Conservation (phyloP, 2,329 filamentous ascomycete species). For the Curvularia sp. region DNA sequence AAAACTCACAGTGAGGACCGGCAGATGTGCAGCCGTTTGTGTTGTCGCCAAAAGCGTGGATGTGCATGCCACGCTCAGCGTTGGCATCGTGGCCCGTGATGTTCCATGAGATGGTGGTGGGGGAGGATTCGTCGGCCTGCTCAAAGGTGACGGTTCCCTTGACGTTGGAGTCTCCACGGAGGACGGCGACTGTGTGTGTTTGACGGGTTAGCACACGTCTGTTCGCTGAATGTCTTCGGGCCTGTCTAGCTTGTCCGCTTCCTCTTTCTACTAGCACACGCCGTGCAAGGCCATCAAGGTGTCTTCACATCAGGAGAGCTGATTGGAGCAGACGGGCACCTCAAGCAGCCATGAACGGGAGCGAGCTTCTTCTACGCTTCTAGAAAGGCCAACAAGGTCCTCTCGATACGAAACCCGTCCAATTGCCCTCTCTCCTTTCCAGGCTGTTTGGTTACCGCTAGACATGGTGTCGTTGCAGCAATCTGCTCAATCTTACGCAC, state of each 20-base stretch:
- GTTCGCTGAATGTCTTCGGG: background rate
- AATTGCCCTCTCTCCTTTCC: conserved; percentile 29
- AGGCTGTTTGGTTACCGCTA: conserved; percentile 13
- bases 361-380: conserved; percentile 8
- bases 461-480: conserved; percentile 45
- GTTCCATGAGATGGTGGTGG: conserved; percentile 90
- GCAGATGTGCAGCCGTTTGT: conserved; percentile 99
- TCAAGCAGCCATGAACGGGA: conserved; percentile 9
- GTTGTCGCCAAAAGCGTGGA: conserved; percentile 99
- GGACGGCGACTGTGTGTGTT: conserved; percentile 76
- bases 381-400: conserved; percentile 34
- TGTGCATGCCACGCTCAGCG: conserved; percentile 96
- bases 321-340: conserved; percentile 34
- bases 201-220: conserved; percentile 10
- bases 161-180: conserved; percentile 98
- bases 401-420: conserved; percentile 21
- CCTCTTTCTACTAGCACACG: background rate
- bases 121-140: conserved; percentile 80
- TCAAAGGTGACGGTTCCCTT: conserved; percentile 93
- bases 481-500: conserved; percentile 66
- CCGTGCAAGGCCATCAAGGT: conserved; percentile 45
- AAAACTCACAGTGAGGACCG: conserved; percentile 86
- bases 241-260: background rate
- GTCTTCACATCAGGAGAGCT: conserved; percentile 20
- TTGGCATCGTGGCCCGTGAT: conserved; percentile 92